These are phyloP conservation scores for Pachyrhizus erosus DNA, from an alignment of 306 rosid species.

Conservation along the genomic window DNA sequence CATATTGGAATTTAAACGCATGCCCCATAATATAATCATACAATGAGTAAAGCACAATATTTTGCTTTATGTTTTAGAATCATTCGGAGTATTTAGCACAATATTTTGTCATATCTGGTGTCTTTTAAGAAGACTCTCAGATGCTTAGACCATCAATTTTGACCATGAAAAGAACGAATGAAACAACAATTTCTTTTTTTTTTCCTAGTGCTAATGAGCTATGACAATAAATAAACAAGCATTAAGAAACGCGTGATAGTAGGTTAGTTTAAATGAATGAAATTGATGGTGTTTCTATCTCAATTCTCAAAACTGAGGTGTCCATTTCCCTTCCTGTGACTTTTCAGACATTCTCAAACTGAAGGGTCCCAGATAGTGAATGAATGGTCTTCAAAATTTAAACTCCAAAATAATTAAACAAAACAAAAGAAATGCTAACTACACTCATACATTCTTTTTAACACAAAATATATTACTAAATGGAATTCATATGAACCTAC, in stretches of 20 bases:
- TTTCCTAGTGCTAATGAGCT: not conserved
- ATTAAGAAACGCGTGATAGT: not conserved
- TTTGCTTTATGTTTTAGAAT: not conserved
- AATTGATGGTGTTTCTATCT: conserved; percentile 19
- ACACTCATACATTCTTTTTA: not conserved
- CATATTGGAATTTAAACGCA: no score
- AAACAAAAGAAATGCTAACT: not conserved
- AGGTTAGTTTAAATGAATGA: not conserved
- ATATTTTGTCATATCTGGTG: not conserved
- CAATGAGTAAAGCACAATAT: no score
- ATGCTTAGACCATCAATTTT: not conserved
- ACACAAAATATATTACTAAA: not conserved
- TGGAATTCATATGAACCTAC: not conserved
- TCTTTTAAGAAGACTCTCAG: not conserved
- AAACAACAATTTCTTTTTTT: not conserved
- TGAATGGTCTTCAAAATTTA: not conserved
- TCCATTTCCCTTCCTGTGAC: not conserved
- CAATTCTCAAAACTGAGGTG: conserved; percentile 6
- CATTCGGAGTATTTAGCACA: not conserved
- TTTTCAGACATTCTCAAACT: conserved; percentile 18
- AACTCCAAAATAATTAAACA: not conserved
- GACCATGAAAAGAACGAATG: not conserved
- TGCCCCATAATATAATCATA: no score
- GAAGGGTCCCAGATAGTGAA: not conserved
- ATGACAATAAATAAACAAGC: not conserved